These are phyloP conservation scores for Eimeria tenella DNA, from an alignment of 169 alveolate species.

Conservation along the genomic window DNA sequence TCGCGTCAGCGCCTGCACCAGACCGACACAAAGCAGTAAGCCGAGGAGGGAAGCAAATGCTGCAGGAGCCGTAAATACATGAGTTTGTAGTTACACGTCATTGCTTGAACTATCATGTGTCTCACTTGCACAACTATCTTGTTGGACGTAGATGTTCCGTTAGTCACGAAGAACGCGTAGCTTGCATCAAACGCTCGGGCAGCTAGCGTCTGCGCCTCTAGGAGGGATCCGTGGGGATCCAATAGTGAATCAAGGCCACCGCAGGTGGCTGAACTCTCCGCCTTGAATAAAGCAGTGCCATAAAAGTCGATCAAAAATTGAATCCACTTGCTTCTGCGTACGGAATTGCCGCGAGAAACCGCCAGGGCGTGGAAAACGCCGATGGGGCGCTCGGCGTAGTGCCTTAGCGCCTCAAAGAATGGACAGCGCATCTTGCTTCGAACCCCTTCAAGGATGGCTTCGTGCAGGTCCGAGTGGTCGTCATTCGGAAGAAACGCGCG, in stretches of 20 bases:
- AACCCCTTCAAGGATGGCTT: constrained; percentile 83
- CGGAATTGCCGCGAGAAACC: constrained; percentile 84
- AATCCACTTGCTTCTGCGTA: constrained; percentile 84
- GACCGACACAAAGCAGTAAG: not conserved
- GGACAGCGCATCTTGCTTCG: constrained; percentile 82
- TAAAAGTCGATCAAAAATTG: constrained; percentile 83
- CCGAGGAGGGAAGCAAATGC: not conserved
- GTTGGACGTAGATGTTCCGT: constrained; percentile 86
- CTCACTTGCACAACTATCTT: constrained; percentile 78
- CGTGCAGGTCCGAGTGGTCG: constrained; percentile 85
- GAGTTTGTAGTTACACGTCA: too few species aligned
- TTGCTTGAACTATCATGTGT: too few species aligned
- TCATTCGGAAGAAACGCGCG: constrained; percentile 83
- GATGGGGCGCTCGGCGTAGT: constrained; percentile 85
- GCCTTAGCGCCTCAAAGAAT: constrained; percentile 82
- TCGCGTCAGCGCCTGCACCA: constrained; percentile 83
- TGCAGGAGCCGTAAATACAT: not conserved
- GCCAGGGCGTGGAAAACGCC: constrained; percentile 88
- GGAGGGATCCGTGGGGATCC: constrained; percentile 86
- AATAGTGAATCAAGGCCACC: constrained; percentile 86
- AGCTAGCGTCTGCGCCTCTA: constrained; percentile 85
- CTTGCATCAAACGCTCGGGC: constrained; percentile 84
- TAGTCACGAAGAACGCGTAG: constrained; percentile 84
- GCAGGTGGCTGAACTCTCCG: constrained; percentile 86
- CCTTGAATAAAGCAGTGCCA: constrained; percentile 85